Percentiles rank a stretch among this genome's conserved stretches.
Conservation (phyloP, 2,329 filamentous ascomycete species). For the Taxawa tesnikishii region DNA sequence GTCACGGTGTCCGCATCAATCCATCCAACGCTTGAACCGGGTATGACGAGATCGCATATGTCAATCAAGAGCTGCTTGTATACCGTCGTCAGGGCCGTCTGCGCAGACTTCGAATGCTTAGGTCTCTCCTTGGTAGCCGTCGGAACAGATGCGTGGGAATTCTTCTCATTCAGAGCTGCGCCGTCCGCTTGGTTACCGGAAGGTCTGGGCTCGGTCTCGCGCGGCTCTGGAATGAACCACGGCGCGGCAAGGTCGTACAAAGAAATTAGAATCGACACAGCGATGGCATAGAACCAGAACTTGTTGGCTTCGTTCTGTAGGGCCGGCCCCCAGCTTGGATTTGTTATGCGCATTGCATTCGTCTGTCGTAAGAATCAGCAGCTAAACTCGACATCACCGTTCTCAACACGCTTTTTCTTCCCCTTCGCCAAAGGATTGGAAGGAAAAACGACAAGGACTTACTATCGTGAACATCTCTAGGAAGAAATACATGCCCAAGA, state of each 20-base stretch:
- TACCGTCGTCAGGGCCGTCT: too few species aligned
- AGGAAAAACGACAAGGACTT: conserved; percentile 25
- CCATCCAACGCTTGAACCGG: not conserved
- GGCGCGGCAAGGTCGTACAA: conserved; percentile 27
- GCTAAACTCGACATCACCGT: too few species aligned
- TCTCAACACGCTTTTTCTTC: not conserved
- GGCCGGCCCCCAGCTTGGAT: conserved; percentile 27
- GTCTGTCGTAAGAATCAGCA: conserved; percentile 5
- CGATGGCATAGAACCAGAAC: conserved; percentile 57
- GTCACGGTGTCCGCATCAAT: not conserved
- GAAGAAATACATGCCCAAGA: conserved; percentile 54
- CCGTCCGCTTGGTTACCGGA: not conserved
- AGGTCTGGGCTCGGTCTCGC: not conserved
- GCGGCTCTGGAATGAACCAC: not conserved
- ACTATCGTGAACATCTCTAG: conserved; percentile 54
- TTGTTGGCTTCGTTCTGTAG: conserved; percentile 47
- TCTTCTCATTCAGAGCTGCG: not conserved
- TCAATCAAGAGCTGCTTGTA: not conserved
- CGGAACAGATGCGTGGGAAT: not conserved
- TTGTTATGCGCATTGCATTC: conserved; percentile 40
- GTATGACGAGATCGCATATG: not conserved
- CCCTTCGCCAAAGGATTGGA: not conserved
- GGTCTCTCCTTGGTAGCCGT: not conserved
- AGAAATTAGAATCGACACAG: conserved; percentile 33
- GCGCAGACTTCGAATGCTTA: too few species aligned